Conservation (phyloP, 2,329 filamentous ascomycete genomes). For the Camptophora hylomeconis region DNA sequence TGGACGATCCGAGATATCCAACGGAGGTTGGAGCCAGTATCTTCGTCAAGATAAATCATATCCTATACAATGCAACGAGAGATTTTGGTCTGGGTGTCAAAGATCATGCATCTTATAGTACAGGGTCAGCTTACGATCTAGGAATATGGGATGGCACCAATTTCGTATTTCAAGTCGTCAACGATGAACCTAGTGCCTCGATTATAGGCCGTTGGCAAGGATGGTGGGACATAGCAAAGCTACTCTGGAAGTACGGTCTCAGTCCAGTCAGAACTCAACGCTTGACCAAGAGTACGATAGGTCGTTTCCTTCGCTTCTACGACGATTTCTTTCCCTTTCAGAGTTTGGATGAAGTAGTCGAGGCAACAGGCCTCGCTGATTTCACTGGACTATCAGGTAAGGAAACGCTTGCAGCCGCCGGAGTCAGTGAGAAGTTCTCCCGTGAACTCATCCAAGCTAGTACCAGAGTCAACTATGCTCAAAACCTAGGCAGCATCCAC, state of each 20-base stretch:
- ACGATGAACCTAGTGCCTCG: conserved; percentile 32
- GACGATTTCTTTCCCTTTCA: conserved; percentile 69
- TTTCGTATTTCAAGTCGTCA: conserved; percentile 56
- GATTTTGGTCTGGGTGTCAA: conserved; percentile 55
- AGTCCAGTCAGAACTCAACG: conserved; percentile 61
- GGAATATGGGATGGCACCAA: conserved; percentile 73
- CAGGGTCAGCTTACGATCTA: conserved; percentile 39
- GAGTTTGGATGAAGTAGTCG: conserved; percentile 56
- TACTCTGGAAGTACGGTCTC: conserved; percentile 75
- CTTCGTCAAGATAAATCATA: conserved; percentile 74
- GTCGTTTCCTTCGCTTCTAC: conserved; percentile 68
- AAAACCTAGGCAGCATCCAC: conserved; percentile 75
- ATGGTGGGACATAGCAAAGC: conserved; percentile 70
- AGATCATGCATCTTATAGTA: conserved; percentile 35
- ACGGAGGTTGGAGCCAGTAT: conserved; percentile 87
- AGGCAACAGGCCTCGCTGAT: conserved; percentile 53
- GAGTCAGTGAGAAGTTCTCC: conserved; percentile 54
- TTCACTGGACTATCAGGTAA: conserved; percentile 60
- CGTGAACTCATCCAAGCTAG: conserved; percentile 78
- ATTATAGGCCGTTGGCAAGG: conserved; percentile 20
- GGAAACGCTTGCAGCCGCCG: conserved; percentile 55
- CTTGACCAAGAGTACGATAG: conserved; percentile 58
- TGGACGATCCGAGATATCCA: conserved; percentile 50
- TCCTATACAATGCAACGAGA: conserved; percentile 60
- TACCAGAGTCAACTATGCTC: conserved; percentile 88